Evolutionary conservation across 371 early-diverging fungal genomes (phyloP), one percentile per base, ranked within the genome.

Genomic region (Chytridiales sp.): DNA sequence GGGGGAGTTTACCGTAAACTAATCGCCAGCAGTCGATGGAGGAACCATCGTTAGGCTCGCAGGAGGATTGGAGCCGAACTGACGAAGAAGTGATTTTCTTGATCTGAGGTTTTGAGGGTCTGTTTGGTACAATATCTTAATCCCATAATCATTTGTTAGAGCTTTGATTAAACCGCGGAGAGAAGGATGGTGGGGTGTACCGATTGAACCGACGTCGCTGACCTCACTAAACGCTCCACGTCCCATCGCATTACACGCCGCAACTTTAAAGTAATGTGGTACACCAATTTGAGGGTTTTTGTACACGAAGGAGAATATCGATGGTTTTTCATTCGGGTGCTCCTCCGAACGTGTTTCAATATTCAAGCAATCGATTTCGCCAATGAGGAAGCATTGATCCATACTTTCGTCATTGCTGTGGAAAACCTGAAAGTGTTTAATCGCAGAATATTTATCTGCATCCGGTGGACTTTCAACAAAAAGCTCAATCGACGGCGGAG

Each of bases 261-360:
- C 65, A 13, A 74, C 61, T 40, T 51, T 59, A 59, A 75, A 78
- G 49, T 64, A 78, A 58, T 73, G 69, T 22, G 55, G 41, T 2
- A 66, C 67, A 17, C 54, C 67, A 19, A 67, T 43, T 32, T 59
- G 64, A 2, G 70, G 64, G 39, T 68, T 48, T 13, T 46, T 35
- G 56, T 71, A 67, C 0, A 39, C 13, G 26, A 61, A 61, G 17
- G 5, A 43, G 38, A 62, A 56, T 9, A 29, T 26, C 17, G 4
- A 13, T 4, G 9, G 19, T 3, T 9, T 17, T 4, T 8, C 4
- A 31, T 30, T 24, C 15, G 3, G 3, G 13, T 44, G 6, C 17
- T 46, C 22, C 19, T 31, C 56, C 3, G 36, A 8, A 29, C 29
- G 29, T 0, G 31, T 52, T 13, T 34, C 22, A 3, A 35, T 17